Percentiles rank a stretch among this genome's conserved stretches.
phyloP scores from a whole-genome alignment of 805 yeast genomes.

The Saccharomyces paradoxus region DNA sequence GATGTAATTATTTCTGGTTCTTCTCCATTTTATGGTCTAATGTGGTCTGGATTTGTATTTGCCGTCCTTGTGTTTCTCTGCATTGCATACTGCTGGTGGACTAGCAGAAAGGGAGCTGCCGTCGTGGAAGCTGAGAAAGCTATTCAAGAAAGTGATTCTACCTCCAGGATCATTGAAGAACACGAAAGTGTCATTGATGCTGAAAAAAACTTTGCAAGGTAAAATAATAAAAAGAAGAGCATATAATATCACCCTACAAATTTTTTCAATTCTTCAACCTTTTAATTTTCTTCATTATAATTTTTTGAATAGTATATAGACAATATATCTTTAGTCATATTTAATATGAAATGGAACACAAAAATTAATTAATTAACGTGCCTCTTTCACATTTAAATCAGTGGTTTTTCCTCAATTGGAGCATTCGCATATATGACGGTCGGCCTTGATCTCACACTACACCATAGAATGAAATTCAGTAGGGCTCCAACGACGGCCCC shows the following conservation, averaged over 20 bases:
- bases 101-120: slow-evolving; percentile 2
- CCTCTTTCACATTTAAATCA: slow-evolving; percentile 1
- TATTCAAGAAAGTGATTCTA: slow-evolving; percentile 1
- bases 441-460: slow-evolving; percentile 15
- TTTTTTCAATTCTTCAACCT: neutral
- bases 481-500: slow-evolving; percentile 45
- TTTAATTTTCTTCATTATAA: neutral
- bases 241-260: neutral
- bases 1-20: slow-evolving; percentile 22
- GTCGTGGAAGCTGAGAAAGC: slow-evolving; percentile 1
- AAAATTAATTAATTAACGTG: neutral
- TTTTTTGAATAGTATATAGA: neutral
- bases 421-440: slow-evolving; percentile 9
- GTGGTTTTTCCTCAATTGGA: slow-evolving; percentile 18
- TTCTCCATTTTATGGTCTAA: slow-evolving; percentile 21
- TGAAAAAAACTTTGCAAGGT: neutral
- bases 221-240: neutral
- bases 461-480: slow-evolving; percentile 36
- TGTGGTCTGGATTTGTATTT: slow-evolving; percentile 27
- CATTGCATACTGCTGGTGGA: slow-evolving; percentile 4
- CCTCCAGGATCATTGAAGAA: slow-evolving; percentile 1
- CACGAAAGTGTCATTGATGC: neutral
- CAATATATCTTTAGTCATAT: neutral
- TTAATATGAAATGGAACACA: slow-evolving; percentile 3
- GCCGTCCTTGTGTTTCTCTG: slow-evolving; percentile 16